Base-by-base conservation (phyloP, 192 early-diverging fungal species). In the Entomortierella lignicola region DNA sequence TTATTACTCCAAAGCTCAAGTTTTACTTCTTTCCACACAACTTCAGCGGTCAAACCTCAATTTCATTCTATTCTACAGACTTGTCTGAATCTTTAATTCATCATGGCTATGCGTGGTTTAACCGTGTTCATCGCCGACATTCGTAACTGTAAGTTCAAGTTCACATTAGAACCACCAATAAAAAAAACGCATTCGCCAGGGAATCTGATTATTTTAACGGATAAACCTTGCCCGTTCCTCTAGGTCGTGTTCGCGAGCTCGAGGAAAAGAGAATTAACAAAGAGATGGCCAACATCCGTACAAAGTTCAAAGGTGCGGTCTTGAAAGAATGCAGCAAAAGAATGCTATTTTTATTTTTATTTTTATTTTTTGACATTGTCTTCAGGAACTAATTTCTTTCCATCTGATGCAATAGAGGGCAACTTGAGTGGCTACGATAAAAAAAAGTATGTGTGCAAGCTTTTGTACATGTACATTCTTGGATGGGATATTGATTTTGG, bases 261-360 rank as follows among this genome's bases (percentile, higher is more conserved):
- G 98, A 99, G 81, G 97, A 99, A 83, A 96, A 97, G 83, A 85
- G 98, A 64, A 95, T 99, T 66, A 99, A 99, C 88, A 99, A 98
- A 82, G 98, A 99, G 82, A 90, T 99, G 85, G 97, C 97, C 62
- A 99, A 99, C 85, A 99, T 99, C 69, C 89, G 98, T 20, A 89
- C 95, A 51, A 98, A 99, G 85, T 99, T 99, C 86, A 95, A 97
- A 88, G 96, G 96, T 97, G 58, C 30, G 29, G 20, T 20, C 31
- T 54, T 29, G 25, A 15, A 13, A 3, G 10, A 27, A 26, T n/a
- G 52, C 52, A 54, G 27, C 21, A 25, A 54, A 50, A 50, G 17
- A n/a, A n/a, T n/a, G n/a, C n/a, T n/a, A n/a, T n/a, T n/a, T n/a
- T n/a, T n/a, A n/a, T n/a, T n/a, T n/a, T n/a, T n/a, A n/a, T n/a